Base-by-base conservation (phyloP, 306 rosid genomes). In the Fragaria nilgerrensis region DNA sequence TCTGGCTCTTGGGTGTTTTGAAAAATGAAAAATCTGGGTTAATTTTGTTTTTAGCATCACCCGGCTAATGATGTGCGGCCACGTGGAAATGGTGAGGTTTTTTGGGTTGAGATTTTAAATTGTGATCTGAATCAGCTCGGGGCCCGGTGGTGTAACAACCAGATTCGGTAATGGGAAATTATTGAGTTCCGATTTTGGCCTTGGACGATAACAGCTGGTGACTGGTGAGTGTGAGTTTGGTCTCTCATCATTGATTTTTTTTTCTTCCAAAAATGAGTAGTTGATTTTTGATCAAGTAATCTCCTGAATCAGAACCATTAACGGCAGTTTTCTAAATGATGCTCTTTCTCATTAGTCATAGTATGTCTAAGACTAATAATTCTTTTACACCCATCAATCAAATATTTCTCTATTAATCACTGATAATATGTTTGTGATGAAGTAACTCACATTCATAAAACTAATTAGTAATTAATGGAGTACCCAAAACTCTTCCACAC, bases 41-140 rank as follows among this genome's bases (percentile, higher is more conserved):
- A 32, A 16, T 65, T 64, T 64, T 7, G 70, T 34, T 65, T 41
- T 36, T 65, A 8, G 69, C 47, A 65, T 65, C 70, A 65, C 70
- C 1, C 3, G 47, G 9, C 70, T 7, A 65, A 9, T 65, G 12
- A 2, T 0, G 0, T 19, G 6, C 15, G 9, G 70, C 22, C 70
- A 20, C 70, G 47, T 65, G 70, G 7, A 1, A 27, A 27, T 27
- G 29, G 29, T 27, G 29, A 27, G 29, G 29, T 27, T 27, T 27
- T 27, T 27, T 27, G 39, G 50, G 22, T 39, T 17, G 43, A 17
- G 25, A 37, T 9, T 37, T 34, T 73, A 16, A 2, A 36, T 4
- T 73, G 55, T 15, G 68, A 58, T 56, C 45, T 25, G 77, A 58
- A 58, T 74, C 77, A 23, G 2, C 25, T 39, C 17, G 41, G 6